Base-by-base conservation (phyloP, 2,329 filamentous ascomycete species). In the Colletotrichum simmondsii region DNA sequence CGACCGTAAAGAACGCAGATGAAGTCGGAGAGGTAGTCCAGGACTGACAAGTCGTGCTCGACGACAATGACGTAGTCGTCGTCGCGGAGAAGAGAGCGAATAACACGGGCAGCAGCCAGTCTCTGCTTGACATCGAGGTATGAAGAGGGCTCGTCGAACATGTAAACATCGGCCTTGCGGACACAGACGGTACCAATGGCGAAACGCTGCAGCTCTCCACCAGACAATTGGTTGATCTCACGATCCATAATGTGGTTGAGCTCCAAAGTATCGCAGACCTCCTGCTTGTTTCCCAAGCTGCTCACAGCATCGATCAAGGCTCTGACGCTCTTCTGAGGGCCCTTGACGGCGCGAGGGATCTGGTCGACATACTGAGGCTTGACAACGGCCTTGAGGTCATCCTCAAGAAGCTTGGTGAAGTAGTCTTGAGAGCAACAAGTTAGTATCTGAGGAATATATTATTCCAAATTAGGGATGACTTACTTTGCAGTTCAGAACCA, bases 321-420 rank as follows among this genome's bases (percentile, higher is more conserved):
- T 77, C 92, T 90, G 68, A 99, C 97, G 30, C 90, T 91, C 86
- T 95, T 95, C 78, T 95, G 89, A 56, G 93, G 86, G 24, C 93
- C 92, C 81, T 93, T 95, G 80, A 99, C 93, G 54, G 97, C 96
- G 83, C 93, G 95, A 74, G 97, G 97, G 76, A 99, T 96, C 86
- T 98, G 97, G 80, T 99, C 97, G 79, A 99, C 97, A 87, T 99
- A 98, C 87, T 99, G 97, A 71, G 97, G 97, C 90, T 99, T 99
- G 79, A 98, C 95, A 71, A 99, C 94, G 73, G 97, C 96, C 89
- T 98, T 98, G 77, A 99, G 89, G 80, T 99, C 92, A 83, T 99
- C 97, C 83, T 99, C 97, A 72, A 99, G 89, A 57, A 99, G 91
- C 86, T 98, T 99, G 77, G 97, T 98, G 83, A 99, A 98, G 87